Base-by-base conservation (phyloP, 2,329 filamentous ascomycete genomes). In the Cephalotrichum gorgonifer region DNA sequence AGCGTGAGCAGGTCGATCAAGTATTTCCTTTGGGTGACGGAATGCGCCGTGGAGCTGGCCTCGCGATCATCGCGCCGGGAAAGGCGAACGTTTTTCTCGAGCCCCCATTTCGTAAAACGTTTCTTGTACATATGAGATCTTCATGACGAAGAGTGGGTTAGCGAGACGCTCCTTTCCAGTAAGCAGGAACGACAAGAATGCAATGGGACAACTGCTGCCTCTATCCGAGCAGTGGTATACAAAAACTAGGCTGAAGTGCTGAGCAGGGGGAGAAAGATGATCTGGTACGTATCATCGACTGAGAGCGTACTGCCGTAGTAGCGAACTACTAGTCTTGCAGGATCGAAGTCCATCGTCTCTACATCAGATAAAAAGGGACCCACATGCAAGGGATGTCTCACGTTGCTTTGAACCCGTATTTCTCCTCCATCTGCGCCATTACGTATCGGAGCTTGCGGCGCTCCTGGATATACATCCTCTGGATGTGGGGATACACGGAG, bases 111-210 rank as follows among this genome's bases (percentile, higher is more conserved):
- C 14, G 56, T 44, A 28, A 58, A 56, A 5, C 56, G 49, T 30
- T 57, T 58, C 51, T 57, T 58, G 51, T 58, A 58, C 56, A 58
- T 58, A 35, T 58, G 56, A 11, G 20, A 9, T 26, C 54, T 53
- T 33, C 30, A 33, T 33, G 3, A 33, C 30, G 30, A 4, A 4
- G 4, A 33, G 28, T 30, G n/a, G 3, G 30, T 33, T 33, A 33
- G 30, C 4, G 5, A 15, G 30, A 33, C 30, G 30, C 6, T 33
- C 30, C 4, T 33, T 14, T 33, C 6, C 30, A 33, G 4, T 33
- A 14, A 14, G 30, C 12, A 33, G 5, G 30, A 11, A 33, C n/a
- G n/a, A 33, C 12, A 33, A 33, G 30, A 33, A 33, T 33, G 12
- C 8, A 15, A 33, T 11, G 4, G 30, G 4, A 15, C 30, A 33